Conservation (phyloP, 2,329 filamentous ascomycete genomes). For the Claviceps africana region DNA sequence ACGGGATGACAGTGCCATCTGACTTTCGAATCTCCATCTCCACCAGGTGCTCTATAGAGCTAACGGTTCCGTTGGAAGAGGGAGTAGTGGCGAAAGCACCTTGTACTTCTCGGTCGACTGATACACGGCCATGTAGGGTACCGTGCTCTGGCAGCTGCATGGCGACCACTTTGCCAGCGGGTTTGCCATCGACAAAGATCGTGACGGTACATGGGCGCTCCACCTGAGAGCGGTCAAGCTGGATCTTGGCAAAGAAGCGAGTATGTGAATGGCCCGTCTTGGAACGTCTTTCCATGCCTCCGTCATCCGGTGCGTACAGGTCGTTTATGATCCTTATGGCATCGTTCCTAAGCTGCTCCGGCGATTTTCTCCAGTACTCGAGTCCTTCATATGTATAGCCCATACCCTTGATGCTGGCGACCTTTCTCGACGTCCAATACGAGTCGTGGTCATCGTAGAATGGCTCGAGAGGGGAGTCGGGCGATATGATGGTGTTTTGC, state of each 20-base stretch:
- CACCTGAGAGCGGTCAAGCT: constrained; percentile 21
- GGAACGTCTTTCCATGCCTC: not conserved
- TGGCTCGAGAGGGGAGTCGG: constrained; percentile 33
- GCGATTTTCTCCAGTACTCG: constrained; percentile 20
- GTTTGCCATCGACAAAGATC: constrained; percentile 19
- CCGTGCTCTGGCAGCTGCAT: constrained; percentile 22
- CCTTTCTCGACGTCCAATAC: constrained; percentile 28
- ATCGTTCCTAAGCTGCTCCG: constrained; percentile 16
- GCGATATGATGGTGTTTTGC: constrained; percentile 24
- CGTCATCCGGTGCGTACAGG: constrained; percentile 13
- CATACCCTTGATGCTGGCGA: constrained; percentile 19
- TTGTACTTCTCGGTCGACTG: constrained; percentile 29
- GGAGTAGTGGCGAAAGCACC: not conserved
- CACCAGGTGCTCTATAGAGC: constrained; percentile 1
- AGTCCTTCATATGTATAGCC: constrained; percentile 28
- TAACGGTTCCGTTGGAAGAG: not conserved
- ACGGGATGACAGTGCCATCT: constrained; percentile 18
- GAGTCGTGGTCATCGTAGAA: constrained; percentile 28
- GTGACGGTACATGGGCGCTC: constrained; percentile 22
- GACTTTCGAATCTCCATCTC: constrained; percentile 11
- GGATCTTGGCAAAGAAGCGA: constrained; percentile 22
- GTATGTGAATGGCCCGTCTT: constrained; percentile 8
- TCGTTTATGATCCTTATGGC: constrained; percentile 20
- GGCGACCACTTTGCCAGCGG: constrained; percentile 21
- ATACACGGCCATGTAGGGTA: constrained; percentile 19